Conservation (phyloP, 1,139 yeast species). For the Entelexis sorbosivorans region DNA sequence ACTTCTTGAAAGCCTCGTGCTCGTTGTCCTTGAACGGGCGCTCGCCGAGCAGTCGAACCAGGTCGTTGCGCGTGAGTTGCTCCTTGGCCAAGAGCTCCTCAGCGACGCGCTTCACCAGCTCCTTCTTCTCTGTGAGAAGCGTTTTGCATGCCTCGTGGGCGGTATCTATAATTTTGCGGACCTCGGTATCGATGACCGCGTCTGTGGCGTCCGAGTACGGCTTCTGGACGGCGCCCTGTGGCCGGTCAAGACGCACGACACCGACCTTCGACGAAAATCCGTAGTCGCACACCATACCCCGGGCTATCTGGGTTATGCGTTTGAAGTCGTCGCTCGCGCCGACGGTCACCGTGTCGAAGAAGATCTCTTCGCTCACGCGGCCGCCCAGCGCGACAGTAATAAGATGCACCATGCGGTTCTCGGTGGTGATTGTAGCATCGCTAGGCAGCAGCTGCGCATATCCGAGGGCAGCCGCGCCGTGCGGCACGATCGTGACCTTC, state of each 20-base stretch:
- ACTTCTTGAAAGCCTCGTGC: conserved; percentile 90
- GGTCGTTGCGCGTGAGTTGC: conserved; percentile 79
- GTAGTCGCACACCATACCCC: conserved; percentile 76
- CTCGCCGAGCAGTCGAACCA: conserved; percentile 76
- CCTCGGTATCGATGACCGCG: conserved; percentile 65
- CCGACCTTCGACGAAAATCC: conserved; percentile 90
- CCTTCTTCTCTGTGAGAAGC: conserved; percentile 53
- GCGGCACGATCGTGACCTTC: conserved; percentile 90
- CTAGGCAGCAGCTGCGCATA: conserved; percentile 95
- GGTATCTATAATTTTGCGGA: conserved; percentile 66
- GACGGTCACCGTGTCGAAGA: conserved; percentile 79
- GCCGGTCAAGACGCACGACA: conserved; percentile 63
- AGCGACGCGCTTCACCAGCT: conserved; percentile 75
- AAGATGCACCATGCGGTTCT: conserved; percentile 68
- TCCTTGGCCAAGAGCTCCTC: conserved; percentile 73
- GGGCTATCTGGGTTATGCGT: conserved; percentile 86
- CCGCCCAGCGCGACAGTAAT: conserved; percentile 98
- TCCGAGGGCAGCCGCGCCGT: conserved; percentile 96
- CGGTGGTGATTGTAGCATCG: conserved; percentile 70
- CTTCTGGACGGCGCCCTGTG: conserved; percentile 51
- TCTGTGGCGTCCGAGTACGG: conserved; percentile 89
- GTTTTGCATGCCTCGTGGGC: conserved; percentile 60
- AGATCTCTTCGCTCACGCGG: conserved; percentile 85
- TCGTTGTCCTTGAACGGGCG: conserved; percentile 69
- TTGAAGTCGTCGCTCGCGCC: conserved; percentile 96